Conservation (phyloP, 176 grass and related monocot genomes). For the Dendrocalamus sinicus region DNA sequence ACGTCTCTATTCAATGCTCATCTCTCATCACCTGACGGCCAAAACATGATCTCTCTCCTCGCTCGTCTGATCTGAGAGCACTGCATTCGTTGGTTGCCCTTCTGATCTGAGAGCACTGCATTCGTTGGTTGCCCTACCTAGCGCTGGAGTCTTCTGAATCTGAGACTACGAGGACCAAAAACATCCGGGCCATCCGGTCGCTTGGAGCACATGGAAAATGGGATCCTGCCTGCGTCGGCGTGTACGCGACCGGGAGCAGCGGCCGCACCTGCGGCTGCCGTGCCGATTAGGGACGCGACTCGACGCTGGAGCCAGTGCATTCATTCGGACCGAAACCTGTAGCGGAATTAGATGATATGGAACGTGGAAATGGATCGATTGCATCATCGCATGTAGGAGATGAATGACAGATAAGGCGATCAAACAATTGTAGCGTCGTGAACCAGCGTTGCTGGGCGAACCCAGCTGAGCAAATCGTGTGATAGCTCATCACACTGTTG, state of each 20-base stretch:
- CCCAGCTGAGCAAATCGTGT: background rate
- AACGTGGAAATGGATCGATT: background rate
- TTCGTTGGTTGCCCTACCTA: background rate
- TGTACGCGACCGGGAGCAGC: background rate
- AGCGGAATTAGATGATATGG: background rate
- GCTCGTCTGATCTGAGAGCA: background rate
- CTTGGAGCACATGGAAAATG: constrained; percentile 24
- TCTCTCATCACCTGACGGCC: background rate
- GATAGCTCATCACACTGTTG: background rate
- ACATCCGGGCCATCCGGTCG: background rate
- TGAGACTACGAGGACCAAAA: background rate
- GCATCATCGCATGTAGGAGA: background rate
- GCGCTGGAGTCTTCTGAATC: background rate
- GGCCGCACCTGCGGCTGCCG: background rate
- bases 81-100: no score
- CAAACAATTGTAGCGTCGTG: background rate
- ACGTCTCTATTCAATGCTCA: no score
- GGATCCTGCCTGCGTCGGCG: background rate
- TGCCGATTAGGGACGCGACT: background rate
- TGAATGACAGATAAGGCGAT: background rate
- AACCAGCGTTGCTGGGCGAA: background rate
- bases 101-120: background rate
- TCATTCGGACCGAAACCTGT: background rate
- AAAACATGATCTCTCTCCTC: background rate
- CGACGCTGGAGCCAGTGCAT: background rate